Base-by-base conservation (phyloP, 2,329 filamentous ascomycete genomes). In the Metarhizium robertsii region DNA sequence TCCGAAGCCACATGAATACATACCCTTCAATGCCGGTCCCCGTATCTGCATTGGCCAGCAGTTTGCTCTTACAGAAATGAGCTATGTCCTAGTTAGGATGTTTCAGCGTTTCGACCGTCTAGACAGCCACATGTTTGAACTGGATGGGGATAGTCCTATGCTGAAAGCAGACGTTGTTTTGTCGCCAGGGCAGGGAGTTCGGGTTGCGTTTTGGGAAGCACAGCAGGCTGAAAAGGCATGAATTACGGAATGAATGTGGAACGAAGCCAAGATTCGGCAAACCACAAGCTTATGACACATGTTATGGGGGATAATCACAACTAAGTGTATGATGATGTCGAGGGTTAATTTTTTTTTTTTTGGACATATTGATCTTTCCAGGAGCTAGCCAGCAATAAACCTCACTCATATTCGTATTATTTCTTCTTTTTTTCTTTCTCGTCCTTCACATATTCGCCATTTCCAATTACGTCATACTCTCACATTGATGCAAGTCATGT, bases 21-120 rank as follows among this genome's bases (percentile, higher is more conserved):
- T 79, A 48, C 78, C 78, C 0, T 80, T 80, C 56, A 78, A 79
- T 54, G 76, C 76, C 2, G 78, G 77, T 0, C 76, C 77, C 2
- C 65, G 77, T 11, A 78, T 77, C 53, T 83, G 80, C 58, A 77
- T 83, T 38, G 79, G 79, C 1, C 79, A 83, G 67, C 79, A 82
- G 57, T 83, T 83, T 67, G 80, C 80, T 3, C 74, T 78, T 65
- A 76, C 79, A 2, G 79, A 83, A 67, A 81, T 82, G 77, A 76
- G 74, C 0, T 83, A 92, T 66, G 84, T 87, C 10, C 77, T 90
- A 58, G 84, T 85, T 32, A 75, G 88, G 48, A 65, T 92, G 60
- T 81, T 92, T 65, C 89, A 92, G 73, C 76, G 79, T 29, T 94
- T 87, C 65, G 81, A 84, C 54, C 71, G 76, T 11, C 74, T 90